Percentiles rank a stretch among this genome's conserved stretches.
These are phyloP conservation scores for Hericium erinaceus DNA, from an alignment of 768 basidiomycete species.

Conservation along the genomic window DNA sequence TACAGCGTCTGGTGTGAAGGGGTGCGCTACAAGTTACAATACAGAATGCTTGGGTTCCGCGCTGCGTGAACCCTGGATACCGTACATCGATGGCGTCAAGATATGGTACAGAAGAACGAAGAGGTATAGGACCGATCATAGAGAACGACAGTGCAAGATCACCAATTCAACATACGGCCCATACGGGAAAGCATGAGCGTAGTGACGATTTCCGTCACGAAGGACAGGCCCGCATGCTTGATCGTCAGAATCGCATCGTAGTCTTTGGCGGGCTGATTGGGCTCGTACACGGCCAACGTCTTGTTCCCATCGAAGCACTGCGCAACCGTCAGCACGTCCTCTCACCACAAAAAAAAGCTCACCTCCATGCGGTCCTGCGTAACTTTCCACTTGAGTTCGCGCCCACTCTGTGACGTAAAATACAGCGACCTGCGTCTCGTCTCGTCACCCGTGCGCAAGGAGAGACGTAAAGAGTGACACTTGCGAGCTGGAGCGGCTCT, in stretches of 20 bases:
- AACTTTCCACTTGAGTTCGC: conserved; percentile 70
- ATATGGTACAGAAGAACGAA: neutral
- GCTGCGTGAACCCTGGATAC: too few species aligned
- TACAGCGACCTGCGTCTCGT: conserved; percentile 51
- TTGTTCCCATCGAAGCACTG: conserved; percentile 54
- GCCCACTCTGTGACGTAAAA: conserved; percentile 61
- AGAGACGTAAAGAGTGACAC: conserved; percentile 21
- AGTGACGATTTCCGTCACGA: conserved; percentile 72
- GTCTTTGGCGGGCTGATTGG: conserved; percentile 44
- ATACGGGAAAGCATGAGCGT: conserved; percentile 69
- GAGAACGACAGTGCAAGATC: neutral
- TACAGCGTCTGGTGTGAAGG: neutral
- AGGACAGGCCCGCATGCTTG: conserved; percentile 42
- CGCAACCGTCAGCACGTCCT: conserved; percentile 1
- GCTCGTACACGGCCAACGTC: conserved; percentile 58
- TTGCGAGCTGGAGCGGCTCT: conserved; percentile 53
- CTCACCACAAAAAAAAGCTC: conserved; percentile 12
- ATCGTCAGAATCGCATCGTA: conserved; percentile 54
- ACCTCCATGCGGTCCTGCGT: conserved; percentile 62
- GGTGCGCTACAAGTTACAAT: neutral
- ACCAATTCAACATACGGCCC: conserved; percentile 52
- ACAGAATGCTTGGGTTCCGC: too few species aligned
- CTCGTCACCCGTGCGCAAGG: neutral
- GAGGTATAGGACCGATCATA: neutral
- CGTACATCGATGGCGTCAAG: too few species aligned